Percentiles rank a stretch among this genome's conserved stretches.
phyloP scores from a whole-genome alignment of 148 eudicot species.

The Rhododendron henanense region DNA sequence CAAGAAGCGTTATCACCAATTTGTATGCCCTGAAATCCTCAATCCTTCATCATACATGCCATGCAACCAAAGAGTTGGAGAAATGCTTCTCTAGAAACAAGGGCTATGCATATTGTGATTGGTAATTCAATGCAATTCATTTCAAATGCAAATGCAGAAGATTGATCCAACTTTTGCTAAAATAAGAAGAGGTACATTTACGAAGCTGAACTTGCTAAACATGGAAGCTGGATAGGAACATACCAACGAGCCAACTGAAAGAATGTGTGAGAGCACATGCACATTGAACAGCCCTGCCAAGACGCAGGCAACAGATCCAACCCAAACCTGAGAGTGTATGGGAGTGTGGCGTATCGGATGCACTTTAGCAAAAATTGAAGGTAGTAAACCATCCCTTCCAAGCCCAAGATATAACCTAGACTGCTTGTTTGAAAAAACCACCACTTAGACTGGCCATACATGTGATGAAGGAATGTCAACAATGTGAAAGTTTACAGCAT shows the following conservation, averaged over 20 bases:
- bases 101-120: neutral
- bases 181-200: neutral
- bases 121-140: neutral
- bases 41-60: neutral
- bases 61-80: neutral
- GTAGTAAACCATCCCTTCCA: slow-evolving; percentile 95
- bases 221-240: slow-evolving; percentile 16
- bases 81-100: neutral
- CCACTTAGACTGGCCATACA: neutral
- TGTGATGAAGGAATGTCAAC: neutral
- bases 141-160: slow-evolving; percentile 5
- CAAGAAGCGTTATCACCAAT: neutral
- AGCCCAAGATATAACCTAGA: slow-evolving; percentile 94
- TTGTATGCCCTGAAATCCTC: neutral
- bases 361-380: slow-evolving; percentile 78
- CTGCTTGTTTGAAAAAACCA: slow-evolving; percentile 37
- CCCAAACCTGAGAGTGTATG: slow-evolving; percentile 87
- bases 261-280: slow-evolving; percentile 79
- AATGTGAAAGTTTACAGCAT: slow-evolving; percentile 4
- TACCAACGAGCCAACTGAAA: slow-evolving; percentile 97
- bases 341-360: slow-evolving; percentile 80
- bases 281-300: slow-evolving; percentile 87
- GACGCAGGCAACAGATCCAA: slow-evolving; percentile 77
- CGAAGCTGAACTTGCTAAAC: slow-evolving; percentile 7
- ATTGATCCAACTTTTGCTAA: neutral